Conservation (phyloP, 2,329 filamentous ascomycete genomes). For the Neofusicoccum kwambonambiense region DNA sequence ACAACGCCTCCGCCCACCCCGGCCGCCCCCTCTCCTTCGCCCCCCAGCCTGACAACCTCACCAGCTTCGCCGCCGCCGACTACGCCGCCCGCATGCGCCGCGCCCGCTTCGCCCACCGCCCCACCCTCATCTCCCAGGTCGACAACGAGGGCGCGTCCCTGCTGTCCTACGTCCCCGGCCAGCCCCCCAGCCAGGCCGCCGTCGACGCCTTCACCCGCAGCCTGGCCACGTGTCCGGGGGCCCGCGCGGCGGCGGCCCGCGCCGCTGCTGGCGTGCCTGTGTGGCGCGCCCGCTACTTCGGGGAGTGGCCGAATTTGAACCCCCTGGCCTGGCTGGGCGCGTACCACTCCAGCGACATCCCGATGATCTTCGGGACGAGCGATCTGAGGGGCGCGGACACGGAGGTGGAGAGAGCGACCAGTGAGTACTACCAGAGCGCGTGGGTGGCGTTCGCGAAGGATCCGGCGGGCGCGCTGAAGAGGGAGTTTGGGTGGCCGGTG, state of each 20-base stretch:
- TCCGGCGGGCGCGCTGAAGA: constrained; percentile 20
- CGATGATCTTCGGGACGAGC: constrained; percentile 22
- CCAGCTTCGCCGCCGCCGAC: constrained; percentile 35
- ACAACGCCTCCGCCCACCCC: constrained; percentile 20
- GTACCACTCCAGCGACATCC: constrained; percentile 20
- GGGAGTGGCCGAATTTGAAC: constrained; percentile 20
- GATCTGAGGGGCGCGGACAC: constrained; percentile 22
- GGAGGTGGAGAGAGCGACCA: constrained; percentile 20
- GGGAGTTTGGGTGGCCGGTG: constrained; percentile 20
- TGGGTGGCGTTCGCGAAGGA: constrained; percentile 25
- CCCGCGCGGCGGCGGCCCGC: constrained; percentile 21
- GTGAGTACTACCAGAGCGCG: constrained; percentile 22
- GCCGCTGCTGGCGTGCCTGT: constrained; percentile 19
- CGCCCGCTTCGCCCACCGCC: constrained; percentile 26
- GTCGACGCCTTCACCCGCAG: constrained; percentile 25
- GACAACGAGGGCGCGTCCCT: not conserved
- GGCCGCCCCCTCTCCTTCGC: constrained; percentile 27
- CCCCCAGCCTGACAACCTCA: constrained; percentile 30
- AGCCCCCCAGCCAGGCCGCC: constrained; percentile 22
- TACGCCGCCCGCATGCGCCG: constrained; percentile 33
- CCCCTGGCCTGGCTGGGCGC: constrained; percentile 17
- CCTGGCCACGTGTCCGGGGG: constrained; percentile 20
- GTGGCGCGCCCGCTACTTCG: constrained; percentile 23
- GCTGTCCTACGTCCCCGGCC: not conserved
- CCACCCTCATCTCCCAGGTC: constrained; percentile 29